phyloP scores from a whole-genome alignment of 768 basidiomycete species.

The Kwoniella sp. region DNA sequence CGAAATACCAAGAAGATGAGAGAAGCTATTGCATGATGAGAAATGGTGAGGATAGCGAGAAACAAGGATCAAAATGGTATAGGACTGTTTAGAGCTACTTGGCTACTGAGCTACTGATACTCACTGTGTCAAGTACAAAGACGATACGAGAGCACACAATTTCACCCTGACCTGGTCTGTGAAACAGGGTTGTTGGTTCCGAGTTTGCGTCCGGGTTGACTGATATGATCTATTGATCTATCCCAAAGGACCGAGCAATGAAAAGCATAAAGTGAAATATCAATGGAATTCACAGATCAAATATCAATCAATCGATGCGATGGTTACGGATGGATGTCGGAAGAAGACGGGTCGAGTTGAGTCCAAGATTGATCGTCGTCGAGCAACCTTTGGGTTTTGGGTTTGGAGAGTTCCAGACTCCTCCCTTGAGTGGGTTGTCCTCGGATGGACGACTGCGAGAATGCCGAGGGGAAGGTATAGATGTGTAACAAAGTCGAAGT shows the following conservation, averaged over 20 bases:
- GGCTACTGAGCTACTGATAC: too few species aligned
- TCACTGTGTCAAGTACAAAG: background rate
- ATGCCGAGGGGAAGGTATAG: background rate
- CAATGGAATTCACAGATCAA: too few species aligned
- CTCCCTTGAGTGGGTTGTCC: background rate
- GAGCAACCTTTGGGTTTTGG: background rate
- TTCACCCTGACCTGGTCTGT: background rate
- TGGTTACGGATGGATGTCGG: too few species aligned
- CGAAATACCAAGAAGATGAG: background rate
- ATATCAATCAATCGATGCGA: too few species aligned
- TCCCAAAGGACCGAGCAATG: background rate
- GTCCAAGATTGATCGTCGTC: background rate
- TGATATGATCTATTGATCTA: too few species aligned
- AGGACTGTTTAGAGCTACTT: too few species aligned
- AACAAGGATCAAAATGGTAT: conserved; percentile 1
- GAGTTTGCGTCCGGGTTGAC: background rate
- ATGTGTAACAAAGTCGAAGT: too few species aligned
- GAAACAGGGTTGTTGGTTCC: background rate
- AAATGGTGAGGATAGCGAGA: background rate
- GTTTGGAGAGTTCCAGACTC: background rate
- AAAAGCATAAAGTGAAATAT: background rate
- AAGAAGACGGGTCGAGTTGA: background rate
- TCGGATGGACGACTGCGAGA: background rate
- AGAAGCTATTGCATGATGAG: background rate
- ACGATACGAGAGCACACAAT: background rate